Conservation (phyloP, 2,329 filamentous ascomycete genomes). For the Botryotinia calthae region DNA sequence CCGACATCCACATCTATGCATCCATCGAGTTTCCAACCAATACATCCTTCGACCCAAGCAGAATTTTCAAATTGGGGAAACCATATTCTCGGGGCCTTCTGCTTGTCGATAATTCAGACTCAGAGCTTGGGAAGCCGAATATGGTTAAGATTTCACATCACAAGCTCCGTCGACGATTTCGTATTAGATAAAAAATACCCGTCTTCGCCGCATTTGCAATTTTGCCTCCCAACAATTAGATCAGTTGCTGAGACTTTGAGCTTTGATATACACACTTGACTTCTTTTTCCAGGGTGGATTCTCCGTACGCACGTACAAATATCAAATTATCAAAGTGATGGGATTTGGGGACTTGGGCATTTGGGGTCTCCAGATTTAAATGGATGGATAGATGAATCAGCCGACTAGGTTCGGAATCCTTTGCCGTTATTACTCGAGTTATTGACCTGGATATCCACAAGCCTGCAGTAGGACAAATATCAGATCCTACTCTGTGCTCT, state of each 20-base stretch:
- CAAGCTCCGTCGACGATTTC: not conserved
- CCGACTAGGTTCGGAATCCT: conserved; percentile 16
- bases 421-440: conserved; percentile 11
- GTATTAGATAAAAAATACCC: not conserved
- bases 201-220: not conserved
- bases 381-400: not conserved
- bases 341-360: not conserved
- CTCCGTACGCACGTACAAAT: not conserved
- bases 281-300: not conserved
- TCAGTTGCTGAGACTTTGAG: not conserved
- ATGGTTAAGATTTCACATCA: not conserved
- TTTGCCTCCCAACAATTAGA: not conserved
- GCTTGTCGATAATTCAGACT: not conserved
- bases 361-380: not conserved
- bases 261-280: not conserved
- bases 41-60: not conserved
- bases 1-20: not conserved
- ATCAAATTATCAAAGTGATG: not conserved
- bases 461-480: not conserved
- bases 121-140: not conserved
- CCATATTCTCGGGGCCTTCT: not conserved
- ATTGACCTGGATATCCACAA: not conserved
- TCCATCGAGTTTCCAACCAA: not conserved
- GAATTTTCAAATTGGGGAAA: not conserved
- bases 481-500: not conserved